Percentiles rank a stretch among this genome's conserved stretches.
phyloP scores from a whole-genome alignment of 345 rosid genomes.

The Rhodamnia argentea region DNA sequence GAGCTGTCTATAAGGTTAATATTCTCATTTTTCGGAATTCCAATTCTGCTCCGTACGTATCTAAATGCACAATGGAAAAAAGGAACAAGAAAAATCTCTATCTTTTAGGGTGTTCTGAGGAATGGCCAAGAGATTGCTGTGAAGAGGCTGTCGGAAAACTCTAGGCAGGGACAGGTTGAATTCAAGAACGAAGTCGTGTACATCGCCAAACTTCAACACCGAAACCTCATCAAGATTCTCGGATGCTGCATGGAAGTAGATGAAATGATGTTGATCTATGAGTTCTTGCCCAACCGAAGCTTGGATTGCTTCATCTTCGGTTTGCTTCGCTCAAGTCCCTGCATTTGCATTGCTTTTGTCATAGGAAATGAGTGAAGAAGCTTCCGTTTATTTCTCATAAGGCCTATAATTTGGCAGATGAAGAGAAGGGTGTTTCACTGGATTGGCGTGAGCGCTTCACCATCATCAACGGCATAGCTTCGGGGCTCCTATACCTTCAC shows the following conservation, averaged over 20 bases:
- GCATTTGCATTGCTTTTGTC: neutral
- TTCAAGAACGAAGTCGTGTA: neutral
- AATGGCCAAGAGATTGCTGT: conserved; percentile 2
- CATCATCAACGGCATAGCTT: neutral
- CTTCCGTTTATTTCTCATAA: neutral
- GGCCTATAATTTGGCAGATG: neutral
- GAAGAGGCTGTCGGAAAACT: conserved; percentile 1
- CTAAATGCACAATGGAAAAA: neutral
- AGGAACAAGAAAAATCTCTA: neutral
- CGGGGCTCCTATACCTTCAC: conserved; percentile 8
- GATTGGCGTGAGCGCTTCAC: neutral
- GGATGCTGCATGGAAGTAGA: neutral
- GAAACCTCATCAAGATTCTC: neutral
- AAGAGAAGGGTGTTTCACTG: neutral
- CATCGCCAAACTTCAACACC: neutral
- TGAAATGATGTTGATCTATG: neutral
- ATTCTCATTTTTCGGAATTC: neutral
- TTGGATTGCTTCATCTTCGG: neutral
- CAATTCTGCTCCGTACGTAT: neutral
- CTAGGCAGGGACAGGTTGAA: neutral
- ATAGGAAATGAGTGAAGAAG: neutral
- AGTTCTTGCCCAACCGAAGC: conserved; percentile 2
- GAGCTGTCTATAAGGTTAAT: conserved; percentile 4
- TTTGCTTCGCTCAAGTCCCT: neutral
- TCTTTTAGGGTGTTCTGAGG: neutral